Percentiles rank a stretch among this genome's conserved stretches.
Conservation (phyloP, 2,329 filamentous ascomycete species). For the Botrytis cinerea region DNA sequence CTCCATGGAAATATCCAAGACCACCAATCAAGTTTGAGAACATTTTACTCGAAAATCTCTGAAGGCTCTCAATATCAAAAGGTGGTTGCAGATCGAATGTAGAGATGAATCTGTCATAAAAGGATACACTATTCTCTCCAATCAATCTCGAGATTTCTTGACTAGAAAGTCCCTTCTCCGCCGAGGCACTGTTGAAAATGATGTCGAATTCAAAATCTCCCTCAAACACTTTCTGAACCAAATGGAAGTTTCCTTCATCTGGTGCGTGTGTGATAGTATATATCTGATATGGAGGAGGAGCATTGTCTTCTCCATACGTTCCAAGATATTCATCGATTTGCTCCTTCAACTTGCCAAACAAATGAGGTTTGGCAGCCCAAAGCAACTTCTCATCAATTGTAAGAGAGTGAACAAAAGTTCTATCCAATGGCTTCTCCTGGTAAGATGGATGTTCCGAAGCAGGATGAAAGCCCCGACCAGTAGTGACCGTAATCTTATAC, state of each 20-base stretch:
- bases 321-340: conserved; percentile 60
- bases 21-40: conserved; percentile 93
- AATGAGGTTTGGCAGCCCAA: conserved; percentile 80
- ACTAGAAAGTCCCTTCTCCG: conserved; percentile 53
- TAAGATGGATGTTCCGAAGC: conserved; percentile 66
- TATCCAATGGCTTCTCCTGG: conserved; percentile 69
- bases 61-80: conserved; percentile 72
- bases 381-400: conserved; percentile 65
- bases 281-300: conserved; percentile 80
- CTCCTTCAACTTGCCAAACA: conserved; percentile 65
- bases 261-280: conserved; percentile 76
- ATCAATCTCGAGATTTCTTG: conserved; percentile 72
- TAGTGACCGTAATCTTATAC: conserved; percentile 77
- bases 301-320: conserved; percentile 62
- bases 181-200: conserved; percentile 79
- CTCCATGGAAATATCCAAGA: conserved; percentile 91
- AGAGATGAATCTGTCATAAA: conserved; percentile 72
- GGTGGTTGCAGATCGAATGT: conserved; percentile 74
- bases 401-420: conserved; percentile 74
- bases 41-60: conserved; percentile 81
- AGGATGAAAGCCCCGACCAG: conserved; percentile 64
- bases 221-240: conserved; percentile 89
- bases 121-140: conserved; percentile 63
- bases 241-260: conserved; percentile 74
- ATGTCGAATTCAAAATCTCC: conserved; percentile 93